phyloP scores from a whole-genome alignment of 495 filamentous ascomycete genomes.

The Hypoxylon fuscum region DNA sequence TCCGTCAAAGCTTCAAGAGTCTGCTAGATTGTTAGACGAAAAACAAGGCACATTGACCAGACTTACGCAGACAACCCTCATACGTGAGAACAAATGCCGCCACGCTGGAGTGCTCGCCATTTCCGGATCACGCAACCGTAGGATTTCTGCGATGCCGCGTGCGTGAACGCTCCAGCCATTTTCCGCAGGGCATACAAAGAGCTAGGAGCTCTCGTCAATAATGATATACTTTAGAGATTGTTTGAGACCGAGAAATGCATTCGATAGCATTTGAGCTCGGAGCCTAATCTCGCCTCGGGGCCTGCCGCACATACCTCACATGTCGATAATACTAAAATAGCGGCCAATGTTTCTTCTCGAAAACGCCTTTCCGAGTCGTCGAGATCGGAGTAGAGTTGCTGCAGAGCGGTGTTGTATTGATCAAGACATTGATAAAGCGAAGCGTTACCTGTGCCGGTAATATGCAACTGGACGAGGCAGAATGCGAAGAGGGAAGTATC shows the following conservation, averaged over 20 bases:
- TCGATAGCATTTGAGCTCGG: not conserved
- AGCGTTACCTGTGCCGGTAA: conserved; percentile 14
- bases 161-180: conserved; percentile 27
- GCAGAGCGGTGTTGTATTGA: conserved; percentile 26
- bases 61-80: conserved; percentile 28
- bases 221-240: not conserved
- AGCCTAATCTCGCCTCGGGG: not conserved
- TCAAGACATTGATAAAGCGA: conserved; percentile 29
- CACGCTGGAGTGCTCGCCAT: conserved; percentile 23
- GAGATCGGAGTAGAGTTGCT: conserved; percentile 20
- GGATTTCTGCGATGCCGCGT: conserved; percentile 19
- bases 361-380: conserved; percentile 17
- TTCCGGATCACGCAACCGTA: conserved; percentile 21
- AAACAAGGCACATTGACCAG: not conserved
- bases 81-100: conserved; percentile 28
- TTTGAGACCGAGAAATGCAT: not conserved
- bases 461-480: conserved; percentile 25
- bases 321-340: conserved; percentile 27
- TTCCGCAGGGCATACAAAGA: conserved; percentile 23
- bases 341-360: conserved; percentile 25
- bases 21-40: conserved; percentile 17
- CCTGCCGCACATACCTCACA: conserved; percentile 16
- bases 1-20: conserved; percentile 25
- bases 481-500: conserved; percentile 29
- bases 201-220: conserved; percentile 12